Base-by-base conservation (phyloP, 768 basidiomycete genomes). In the Lyophyllum semitale region DNA sequence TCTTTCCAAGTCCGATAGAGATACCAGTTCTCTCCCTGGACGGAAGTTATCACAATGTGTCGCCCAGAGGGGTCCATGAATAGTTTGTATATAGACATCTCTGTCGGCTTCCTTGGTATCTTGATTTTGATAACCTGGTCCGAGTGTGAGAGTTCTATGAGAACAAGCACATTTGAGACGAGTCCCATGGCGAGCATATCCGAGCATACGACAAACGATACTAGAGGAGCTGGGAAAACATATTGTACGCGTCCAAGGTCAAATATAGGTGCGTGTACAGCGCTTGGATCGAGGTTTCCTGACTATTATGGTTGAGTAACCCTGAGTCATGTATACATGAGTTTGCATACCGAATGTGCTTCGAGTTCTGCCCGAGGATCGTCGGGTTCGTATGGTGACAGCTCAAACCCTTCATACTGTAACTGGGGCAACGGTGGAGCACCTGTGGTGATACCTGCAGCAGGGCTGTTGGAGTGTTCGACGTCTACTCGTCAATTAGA, bases 31-130 rank as follows among this genome's bases (percentile, higher is more conserved):
- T 99, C 95, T 48, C 94, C 94, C 63, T 93, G 85, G 12, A 75
- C 77, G 8, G 94, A 95, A 0, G 93, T 91, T 50, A 96, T 79
- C 38, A 98, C 72, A 47, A 96, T 82, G 73, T 98, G 97, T 30
- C 91, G 81, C 4, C 95, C 95, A 0, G 94, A 90, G 13, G 95
- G 95, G 69, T 98, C 95, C 67, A 91, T 83, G 73, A 95, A 98
- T 49, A 98, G 72, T 66, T 89, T 89, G 75, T 88, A 74, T 44
- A 98, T 84, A 8, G 80, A 77, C 77, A 92, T 82, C 57, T 93
- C 90, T n/a, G 78, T 73, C 1, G 83, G 79, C 68, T 91, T 92
- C 55, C 85, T 80, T 18, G 85, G 85, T 55, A 92, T 87, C 43
- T 79, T 87, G 12, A 98, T 81, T 65, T 89, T 89, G 59, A 90